phyloP scores from a whole-genome alignment of 305 asterid species.

The Ajuga reptans region DNA sequence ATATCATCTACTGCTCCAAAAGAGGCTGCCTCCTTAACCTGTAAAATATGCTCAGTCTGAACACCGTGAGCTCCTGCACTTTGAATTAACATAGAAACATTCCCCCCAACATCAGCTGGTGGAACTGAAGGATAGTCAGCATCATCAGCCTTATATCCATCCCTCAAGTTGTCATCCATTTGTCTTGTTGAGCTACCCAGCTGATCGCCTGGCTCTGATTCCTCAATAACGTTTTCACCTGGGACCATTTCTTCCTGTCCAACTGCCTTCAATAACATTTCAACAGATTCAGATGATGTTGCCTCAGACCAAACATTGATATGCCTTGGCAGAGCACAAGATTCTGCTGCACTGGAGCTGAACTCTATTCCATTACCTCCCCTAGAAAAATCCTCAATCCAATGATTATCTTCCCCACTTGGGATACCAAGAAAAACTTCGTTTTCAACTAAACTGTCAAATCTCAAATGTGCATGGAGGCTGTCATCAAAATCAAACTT shows the following conservation, averaged over 20 bases:
- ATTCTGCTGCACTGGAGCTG: constrained; percentile 69
- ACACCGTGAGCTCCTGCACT: constrained; percentile 30
- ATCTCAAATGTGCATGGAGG: constrained; percentile 77
- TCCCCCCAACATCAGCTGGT: constrained; percentile 35
- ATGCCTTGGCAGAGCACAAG: constrained; percentile 88
- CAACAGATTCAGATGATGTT: constrained; percentile 97
- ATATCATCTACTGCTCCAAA: constrained; percentile 32
- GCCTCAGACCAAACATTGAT: constrained; percentile 99
- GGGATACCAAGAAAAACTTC: constrained; percentile 97
- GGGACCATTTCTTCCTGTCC: constrained; percentile 84
- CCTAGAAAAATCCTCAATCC: constrained; percentile 96
- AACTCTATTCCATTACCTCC: constrained; percentile 75
- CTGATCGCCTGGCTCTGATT: constrained; percentile 50
- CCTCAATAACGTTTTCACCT: constrained; percentile 46
- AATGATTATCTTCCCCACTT: constrained; percentile 89
- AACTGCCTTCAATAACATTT: constrained; percentile 88
- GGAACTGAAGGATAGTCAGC: constrained; percentile 27
- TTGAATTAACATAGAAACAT: constrained; percentile 31
- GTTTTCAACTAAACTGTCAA: constrained; percentile 94
- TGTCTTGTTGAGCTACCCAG: constrained; percentile 35
- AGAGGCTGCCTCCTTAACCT: constrained; percentile 33
- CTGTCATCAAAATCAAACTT: constrained; percentile 91
- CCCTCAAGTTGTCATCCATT: constrained; percentile 35
- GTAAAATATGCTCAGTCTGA: constrained; percentile 24
- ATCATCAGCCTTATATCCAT: constrained; percentile 36